phyloP scores from a whole-genome alignment of 768 basidiomycete species.

The Boletus eberwhitei region DNA sequence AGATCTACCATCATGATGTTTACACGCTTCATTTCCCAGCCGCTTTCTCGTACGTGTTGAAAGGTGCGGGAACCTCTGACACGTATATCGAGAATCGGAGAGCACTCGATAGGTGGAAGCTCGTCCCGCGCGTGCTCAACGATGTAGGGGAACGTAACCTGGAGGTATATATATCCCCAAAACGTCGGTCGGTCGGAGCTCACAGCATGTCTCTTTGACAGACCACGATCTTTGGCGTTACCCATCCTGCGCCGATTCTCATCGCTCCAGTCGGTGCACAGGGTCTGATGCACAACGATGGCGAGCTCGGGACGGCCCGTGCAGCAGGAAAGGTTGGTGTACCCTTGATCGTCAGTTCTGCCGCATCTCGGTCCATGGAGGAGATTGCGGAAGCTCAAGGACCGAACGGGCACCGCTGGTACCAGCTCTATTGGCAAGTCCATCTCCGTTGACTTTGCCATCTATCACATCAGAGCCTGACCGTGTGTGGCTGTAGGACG shows the following conservation, averaged over 20 bases:
- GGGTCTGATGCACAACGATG: conserved; percentile 42
- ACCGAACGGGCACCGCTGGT: conserved; percentile 42
- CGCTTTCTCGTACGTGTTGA: conserved; percentile 66
- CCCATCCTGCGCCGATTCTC: conserved; percentile 41
- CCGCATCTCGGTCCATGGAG: conserved; percentile 46
- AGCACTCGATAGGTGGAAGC: conserved; percentile 52
- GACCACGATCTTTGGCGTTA: conserved; percentile 59
- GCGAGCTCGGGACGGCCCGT: conserved; percentile 43
- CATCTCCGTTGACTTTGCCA: background rate
- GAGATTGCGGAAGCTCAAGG: conserved; percentile 46
- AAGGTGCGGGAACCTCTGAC: conserved; percentile 62
- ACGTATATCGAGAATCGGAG: conserved; percentile 65
- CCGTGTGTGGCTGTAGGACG: conserved; percentile 30
- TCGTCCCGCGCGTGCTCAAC: conserved; percentile 55
- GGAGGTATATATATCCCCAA: conserved; percentile 34
- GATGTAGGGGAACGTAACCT: conserved; percentile 49
- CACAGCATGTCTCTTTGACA: conserved; percentile 19
- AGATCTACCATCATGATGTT: background rate
- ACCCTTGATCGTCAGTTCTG: conserved; percentile 32
- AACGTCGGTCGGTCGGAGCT: background rate
- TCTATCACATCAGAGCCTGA: background rate
- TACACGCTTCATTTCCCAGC: conserved; percentile 30
- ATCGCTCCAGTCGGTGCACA: conserved; percentile 59
- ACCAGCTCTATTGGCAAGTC: conserved; percentile 45
- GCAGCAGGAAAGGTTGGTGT: conserved; percentile 46